These are phyloP conservation scores for Fusarium coicis DNA, from an alignment of 2,329 filamentous ascomycete genomes.

Conservation along the genomic window DNA sequence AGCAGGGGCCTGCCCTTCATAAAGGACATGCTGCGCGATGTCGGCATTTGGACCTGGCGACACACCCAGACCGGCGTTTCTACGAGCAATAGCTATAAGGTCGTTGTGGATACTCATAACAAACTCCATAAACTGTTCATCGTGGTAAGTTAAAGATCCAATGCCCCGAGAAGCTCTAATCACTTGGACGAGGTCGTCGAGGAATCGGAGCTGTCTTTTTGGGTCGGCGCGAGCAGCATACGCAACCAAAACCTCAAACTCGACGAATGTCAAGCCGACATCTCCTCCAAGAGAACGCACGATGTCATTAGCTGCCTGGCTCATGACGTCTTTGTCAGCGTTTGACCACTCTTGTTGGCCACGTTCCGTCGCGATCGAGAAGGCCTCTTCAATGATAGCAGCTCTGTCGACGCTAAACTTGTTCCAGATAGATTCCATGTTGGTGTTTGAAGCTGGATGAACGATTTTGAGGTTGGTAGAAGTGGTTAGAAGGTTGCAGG, in stretches of 20 bases:
- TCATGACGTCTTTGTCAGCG: background rate
- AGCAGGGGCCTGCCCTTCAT: accelerated
- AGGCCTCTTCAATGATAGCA: background rate
- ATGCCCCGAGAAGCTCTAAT: background rate
- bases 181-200: background rate
- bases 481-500: too few relatives aligned
- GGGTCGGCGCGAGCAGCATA: background rate
- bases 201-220: background rate
- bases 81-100: background rate
- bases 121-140: background rate
- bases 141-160: background rate
- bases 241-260: background rate
- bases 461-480: background rate
- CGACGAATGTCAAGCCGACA: background rate
- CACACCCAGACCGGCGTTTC: too few relatives aligned
- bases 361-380: background rate
- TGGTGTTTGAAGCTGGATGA: too few relatives aligned
- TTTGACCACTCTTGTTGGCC: background rate
- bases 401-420: background rate
- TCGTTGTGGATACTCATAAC: background rate
- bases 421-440: background rate
- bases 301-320: background rate
- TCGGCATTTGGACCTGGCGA: background rate
- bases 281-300: background rate
- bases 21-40: background rate